A percentile compares a stretch with the other conserved stretches of the same genome.
phyloP scores from a whole-genome alignment of 768 basidiomycete genomes.

The Collybia sp. region DNA sequence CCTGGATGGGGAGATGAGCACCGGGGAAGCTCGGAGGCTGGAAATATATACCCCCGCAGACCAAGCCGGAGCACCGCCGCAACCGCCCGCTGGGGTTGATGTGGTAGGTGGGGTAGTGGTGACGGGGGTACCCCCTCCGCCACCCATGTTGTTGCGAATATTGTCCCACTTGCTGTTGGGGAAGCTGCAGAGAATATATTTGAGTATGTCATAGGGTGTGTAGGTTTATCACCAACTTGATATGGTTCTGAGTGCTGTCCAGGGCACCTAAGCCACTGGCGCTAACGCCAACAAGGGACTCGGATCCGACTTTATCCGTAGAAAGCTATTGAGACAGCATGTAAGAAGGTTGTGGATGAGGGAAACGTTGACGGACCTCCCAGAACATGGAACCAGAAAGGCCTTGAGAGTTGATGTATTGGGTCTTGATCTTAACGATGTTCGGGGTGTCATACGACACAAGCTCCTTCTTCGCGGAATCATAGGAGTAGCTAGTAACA shows the following conservation, averaged over 20 bases:
- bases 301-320: slow-evolving; percentile 51
- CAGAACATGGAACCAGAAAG: slow-evolving; percentile 75
- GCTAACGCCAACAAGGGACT: slow-evolving; percentile 54
- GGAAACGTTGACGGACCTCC: slow-evolving; percentile 37
- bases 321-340: slow-evolving; percentile 35
- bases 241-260: slow-evolving; percentile 63
- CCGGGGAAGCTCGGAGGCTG: background rate
- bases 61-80: slow-evolving; percentile 45
- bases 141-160: slow-evolving; percentile 58
- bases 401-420: slow-evolving; percentile 56
- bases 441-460: slow-evolving; percentile 76
- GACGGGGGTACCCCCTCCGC: slow-evolving; percentile 13
- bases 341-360: background rate
- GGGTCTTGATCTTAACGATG: slow-evolving; percentile 60
- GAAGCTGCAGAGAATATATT: slow-evolving; percentile 33
- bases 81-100: slow-evolving; percentile 21
- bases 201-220: background rate
- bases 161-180: slow-evolving; percentile 72
- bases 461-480: slow-evolving; percentile 58
- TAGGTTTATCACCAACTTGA: slow-evolving; percentile 30
- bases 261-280: slow-evolving; percentile 43
- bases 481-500: slow-evolving; percentile 77
- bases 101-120: slow-evolving; percentile 18
- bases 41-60: slow-evolving; percentile 25
- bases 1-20: slow-evolving; percentile 16